Evolutionary conservation across 1,139 yeast genomes (phyloP).

Genomic region (Geotrichum siamense): DNA sequence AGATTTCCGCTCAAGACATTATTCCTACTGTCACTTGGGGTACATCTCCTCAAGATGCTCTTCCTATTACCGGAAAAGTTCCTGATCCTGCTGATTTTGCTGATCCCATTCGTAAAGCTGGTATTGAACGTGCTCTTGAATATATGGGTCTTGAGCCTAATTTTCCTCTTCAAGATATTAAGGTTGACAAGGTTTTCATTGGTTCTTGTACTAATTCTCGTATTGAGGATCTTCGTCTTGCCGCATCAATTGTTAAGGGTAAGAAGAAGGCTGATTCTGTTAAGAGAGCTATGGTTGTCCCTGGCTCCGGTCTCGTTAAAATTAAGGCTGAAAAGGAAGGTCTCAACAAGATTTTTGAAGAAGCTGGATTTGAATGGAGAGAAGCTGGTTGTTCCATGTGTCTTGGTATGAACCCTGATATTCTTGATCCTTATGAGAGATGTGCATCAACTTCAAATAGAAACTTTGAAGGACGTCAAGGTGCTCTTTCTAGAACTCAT

Average conservation of each 20-base stretch:
- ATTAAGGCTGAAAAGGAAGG: conserved; percentile 93
- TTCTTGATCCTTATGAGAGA: conserved; percentile 87
- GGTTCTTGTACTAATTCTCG: conserved; percentile 98
- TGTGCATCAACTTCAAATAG: conserved; percentile 98
- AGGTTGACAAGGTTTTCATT: conserved; percentile 87
- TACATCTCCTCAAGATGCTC: conserved; percentile 96
- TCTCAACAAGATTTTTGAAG: conserved; percentile 77
- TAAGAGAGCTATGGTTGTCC: conserved; percentile 82
- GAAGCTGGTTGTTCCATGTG: conserved; percentile 99
- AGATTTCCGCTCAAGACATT: conserved; percentile 74
- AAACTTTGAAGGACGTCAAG: conserved; percentile 98
- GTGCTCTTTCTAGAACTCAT: conserved; percentile 93
- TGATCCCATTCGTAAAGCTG: conserved; percentile 73
- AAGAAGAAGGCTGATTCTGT: conserved; percentile 78
- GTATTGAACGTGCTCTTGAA: conserved; percentile 82
- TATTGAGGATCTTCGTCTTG: conserved; percentile 92
- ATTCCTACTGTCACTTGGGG: conserved; percentile 99
- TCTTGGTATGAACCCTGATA: conserved; percentile 98
- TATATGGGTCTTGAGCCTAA: conserved; percentile 89
- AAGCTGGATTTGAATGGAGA: conserved; percentile 97
- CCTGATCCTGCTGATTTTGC: conserved; percentile 74
- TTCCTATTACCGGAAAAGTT: conserved; percentile 82
- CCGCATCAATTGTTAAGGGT: conserved; percentile 90
- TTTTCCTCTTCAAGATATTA: conserved; percentile 64
- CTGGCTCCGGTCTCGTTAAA: conserved; percentile 94